Evolutionary conservation across 2,329 filamentous ascomycete genomes (phyloP).

Genomic region (Xylariales sp.): DNA sequence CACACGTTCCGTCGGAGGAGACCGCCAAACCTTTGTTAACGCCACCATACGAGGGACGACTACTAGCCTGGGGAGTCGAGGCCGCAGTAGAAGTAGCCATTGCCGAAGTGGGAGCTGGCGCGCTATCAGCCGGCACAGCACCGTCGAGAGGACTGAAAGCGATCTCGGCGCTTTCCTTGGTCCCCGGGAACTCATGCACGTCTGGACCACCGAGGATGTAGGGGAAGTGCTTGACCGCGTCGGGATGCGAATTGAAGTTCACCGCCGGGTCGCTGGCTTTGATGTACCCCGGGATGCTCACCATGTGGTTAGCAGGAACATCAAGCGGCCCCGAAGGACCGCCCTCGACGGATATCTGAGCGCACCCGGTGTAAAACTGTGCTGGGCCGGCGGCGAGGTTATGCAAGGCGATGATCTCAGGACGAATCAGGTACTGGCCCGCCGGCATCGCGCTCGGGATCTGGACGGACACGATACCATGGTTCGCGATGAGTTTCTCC

Average conservation of each 20-base stretch:
- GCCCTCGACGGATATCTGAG: slow-evolving; percentile 14
- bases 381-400: slow-evolving; percentile 53
- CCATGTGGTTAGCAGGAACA: slow-evolving; percentile 50
- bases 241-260: slow-evolving; percentile 36
- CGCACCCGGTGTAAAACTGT: slow-evolving; percentile 53
- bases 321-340: slow-evolving; percentile 48
- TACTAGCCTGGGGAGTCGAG: background rate
- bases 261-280: slow-evolving; percentile 32
- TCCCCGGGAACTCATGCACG: slow-evolving; percentile 19
- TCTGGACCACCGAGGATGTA: slow-evolving; percentile 26
- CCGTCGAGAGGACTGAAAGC: slow-evolving; percentile 25
- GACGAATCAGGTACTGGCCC: slow-evolving; percentile 67
- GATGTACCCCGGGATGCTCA: slow-evolving; percentile 37
- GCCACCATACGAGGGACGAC: background rate
- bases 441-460: slow-evolving; percentile 62
- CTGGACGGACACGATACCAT: slow-evolving; percentile 58
- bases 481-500: slow-evolving; percentile 57
- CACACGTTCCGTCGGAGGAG: slow-evolving; percentile 17
- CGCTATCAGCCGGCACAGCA: background rate
- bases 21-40: background rate
- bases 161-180: slow-evolving; percentile 21
- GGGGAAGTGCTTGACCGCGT: slow-evolving; percentile 24
- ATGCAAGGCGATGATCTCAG: slow-evolving; percentile 69
- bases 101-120: background rate
- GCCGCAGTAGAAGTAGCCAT: background rate